phyloP scores from a whole-genome alignment of 495 filamentous ascomycete species.

The Trichoderma orchidacearum region DNA sequence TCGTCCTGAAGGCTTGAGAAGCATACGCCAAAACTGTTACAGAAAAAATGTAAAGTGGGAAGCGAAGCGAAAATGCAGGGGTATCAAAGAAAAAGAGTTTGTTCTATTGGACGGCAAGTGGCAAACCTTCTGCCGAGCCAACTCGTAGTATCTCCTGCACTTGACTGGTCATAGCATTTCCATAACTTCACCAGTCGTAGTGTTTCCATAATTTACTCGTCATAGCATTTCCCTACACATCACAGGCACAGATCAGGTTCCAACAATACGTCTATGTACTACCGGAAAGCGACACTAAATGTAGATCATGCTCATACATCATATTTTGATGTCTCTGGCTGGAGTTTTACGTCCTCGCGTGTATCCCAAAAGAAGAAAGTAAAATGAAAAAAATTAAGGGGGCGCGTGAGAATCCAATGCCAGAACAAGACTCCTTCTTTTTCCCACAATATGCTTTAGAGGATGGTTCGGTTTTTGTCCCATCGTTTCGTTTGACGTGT shows the following conservation, averaged over 20 bases:
- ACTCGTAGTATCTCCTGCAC: too few species aligned
- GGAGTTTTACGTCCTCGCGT: neutral
- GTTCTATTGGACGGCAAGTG: too few species aligned
- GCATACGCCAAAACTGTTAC: too few species aligned
- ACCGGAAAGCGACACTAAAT: neutral
- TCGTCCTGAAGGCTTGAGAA: too few species aligned
- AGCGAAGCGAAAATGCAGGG: too few species aligned
- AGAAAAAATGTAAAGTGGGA: too few species aligned
- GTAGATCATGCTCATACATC: neutral
- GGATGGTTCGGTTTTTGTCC: neutral
- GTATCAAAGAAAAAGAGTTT: too few species aligned
- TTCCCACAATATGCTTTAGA: neutral
- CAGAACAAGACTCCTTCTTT: too few species aligned
- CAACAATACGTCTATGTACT: neutral
- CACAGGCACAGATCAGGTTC: neutral
- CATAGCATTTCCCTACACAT: neutral
- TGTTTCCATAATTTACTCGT: neutral
- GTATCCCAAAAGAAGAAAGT: neutral
- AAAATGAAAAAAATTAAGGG: neutral
- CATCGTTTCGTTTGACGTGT: neutral
- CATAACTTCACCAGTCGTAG: too few species aligned
- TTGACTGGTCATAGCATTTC: too few species aligned
- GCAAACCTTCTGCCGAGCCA: too few species aligned
- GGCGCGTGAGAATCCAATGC: neutral
- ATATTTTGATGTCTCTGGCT: neutral